A percentile compares a stretch with the other conserved stretches of the same genome.
Evolutionary conservation across 1,284 basidiomycete species (phyloP).

Genomic region (Leccinum subrobustum): DNA sequence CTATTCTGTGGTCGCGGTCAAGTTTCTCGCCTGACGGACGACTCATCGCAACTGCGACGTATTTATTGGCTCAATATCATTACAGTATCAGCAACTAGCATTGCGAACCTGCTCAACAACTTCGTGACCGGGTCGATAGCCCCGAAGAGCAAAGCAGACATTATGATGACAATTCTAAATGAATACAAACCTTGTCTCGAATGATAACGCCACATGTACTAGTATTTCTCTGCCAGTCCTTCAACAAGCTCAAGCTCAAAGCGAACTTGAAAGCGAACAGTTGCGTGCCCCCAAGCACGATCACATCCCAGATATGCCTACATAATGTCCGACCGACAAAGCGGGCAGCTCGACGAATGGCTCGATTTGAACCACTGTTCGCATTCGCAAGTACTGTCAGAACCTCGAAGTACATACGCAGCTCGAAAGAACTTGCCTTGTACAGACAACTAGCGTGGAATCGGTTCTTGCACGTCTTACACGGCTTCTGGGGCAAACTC

Average conservation of each 20-base stretch:
- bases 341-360: constrained; percentile 87
- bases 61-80: background rate
- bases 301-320: constrained; percentile 25
- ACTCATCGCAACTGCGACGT: too few relatives aligned
- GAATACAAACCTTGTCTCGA: background rate
- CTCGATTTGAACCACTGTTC: constrained; percentile 88
- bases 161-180: background rate
- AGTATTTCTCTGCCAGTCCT: background rate
- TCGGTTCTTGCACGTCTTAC: constrained; percentile 92
- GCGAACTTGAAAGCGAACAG: background rate
- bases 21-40: too few relatives aligned
- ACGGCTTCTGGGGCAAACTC: constrained; percentile 87
- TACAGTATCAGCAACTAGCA: too few relatives aligned
- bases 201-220: background rate
- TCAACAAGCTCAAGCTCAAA: background rate
- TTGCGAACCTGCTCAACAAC: too few relatives aligned
- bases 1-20: too few relatives aligned
- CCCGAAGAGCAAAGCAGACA: background rate
- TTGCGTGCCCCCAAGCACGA: background rate
- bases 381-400: background rate
- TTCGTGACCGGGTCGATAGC: background rate
- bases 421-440: constrained; percentile 53
- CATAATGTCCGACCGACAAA: constrained; percentile 83
- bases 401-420: background rate
- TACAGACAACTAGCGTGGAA: constrained; percentile 94